These are phyloP conservation scores for Ogataea methylovora DNA, from an alignment of 805 yeast species.

Conservation along the genomic window DNA sequence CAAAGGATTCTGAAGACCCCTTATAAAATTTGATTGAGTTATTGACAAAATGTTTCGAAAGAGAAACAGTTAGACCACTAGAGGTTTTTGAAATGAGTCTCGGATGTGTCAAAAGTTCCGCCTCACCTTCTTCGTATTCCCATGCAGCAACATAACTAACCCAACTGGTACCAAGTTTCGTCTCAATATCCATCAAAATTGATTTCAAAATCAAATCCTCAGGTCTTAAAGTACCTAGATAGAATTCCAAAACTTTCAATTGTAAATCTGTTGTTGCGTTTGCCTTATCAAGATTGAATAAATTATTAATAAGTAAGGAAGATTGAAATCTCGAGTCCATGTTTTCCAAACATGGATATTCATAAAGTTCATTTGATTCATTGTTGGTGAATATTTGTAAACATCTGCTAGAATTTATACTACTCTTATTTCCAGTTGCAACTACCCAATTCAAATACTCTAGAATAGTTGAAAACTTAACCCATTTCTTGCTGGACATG, in stretches of 20 bases:
- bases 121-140: conserved; percentile 42
- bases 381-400: conserved; percentile 61
- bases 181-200: conserved; percentile 52
- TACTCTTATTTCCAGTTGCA: conserved; percentile 26
- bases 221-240: conserved; percentile 53
- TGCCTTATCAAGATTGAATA: conserved; percentile 41
- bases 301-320: conserved; percentile 35
- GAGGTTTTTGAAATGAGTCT: background rate
- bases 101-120: too few relatives aligned
- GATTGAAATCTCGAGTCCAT: conserved; percentile 31
- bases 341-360: conserved; percentile 16
- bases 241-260: conserved; percentile 42
- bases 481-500: conserved; percentile 39
- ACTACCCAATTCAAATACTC: conserved; percentile 36
- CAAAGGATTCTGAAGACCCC: conserved; percentile 16
- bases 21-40: conserved; percentile 37
- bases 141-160: conserved; percentile 52
- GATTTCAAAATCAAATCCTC: conserved; percentile 57
- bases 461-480: conserved; percentile 31
- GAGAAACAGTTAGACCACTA: conserved; percentile 40
- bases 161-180: conserved; percentile 48
- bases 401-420: conserved; percentile 38
- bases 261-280: conserved; percentile 40
- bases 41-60: conserved; percentile 41
- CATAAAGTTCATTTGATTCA: conserved; percentile 29